Evolutionary conservation across 2,329 filamentous ascomycete species (phyloP).

Genomic region (Immersiporthe knoxdaviesiana): DNA sequence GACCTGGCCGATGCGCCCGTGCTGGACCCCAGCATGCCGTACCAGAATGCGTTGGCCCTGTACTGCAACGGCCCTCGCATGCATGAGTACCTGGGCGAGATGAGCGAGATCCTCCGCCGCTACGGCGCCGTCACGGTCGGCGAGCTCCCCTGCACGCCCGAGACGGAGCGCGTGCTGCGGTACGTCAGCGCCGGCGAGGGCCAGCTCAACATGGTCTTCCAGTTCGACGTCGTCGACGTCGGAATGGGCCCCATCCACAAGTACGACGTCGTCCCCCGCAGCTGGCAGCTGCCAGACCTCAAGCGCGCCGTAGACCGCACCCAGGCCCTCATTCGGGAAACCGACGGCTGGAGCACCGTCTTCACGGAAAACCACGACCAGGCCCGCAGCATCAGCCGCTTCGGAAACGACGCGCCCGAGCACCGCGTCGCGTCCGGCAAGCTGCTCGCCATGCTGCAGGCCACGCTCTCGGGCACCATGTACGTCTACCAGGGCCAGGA

Average conservation of each 20-base stretch:
- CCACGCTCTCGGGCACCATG: constrained; percentile 62
- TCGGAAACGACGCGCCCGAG: constrained; percentile 52
- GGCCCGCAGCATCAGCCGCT: constrained; percentile 61
- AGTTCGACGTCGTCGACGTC: constrained; percentile 61
- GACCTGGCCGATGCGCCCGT: constrained; percentile 25
- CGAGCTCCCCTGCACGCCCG: constrained; percentile 26
- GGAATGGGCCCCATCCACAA: constrained; percentile 19
- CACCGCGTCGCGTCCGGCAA: constrained; percentile 57
- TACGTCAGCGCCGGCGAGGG: constrained; percentile 45
- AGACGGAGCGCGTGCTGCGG: constrained; percentile 22
- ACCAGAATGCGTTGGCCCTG: constrained; percentile 24
- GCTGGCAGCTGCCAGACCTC: constrained; percentile 54
- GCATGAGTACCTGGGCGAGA: constrained; percentile 28
- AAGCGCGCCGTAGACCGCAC: constrained; percentile 59
- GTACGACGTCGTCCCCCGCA: constrained; percentile 20
- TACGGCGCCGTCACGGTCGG: constrained; percentile 29
- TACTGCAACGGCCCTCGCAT: constrained; percentile 27
- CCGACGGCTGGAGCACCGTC: constrained; percentile 66
- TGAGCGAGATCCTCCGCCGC: constrained; percentile 21
- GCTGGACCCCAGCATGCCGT: constrained; percentile 14
- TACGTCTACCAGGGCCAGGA: constrained; percentile 75
- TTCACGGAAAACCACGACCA: constrained; percentile 72
- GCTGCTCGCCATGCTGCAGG: constrained; percentile 61
- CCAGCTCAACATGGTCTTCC: constrained; percentile 74
- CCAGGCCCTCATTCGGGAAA: constrained; percentile 62